Base-by-base conservation (phyloP, 805 yeast species). In the Scheffersomyces coipomensis region DNA sequence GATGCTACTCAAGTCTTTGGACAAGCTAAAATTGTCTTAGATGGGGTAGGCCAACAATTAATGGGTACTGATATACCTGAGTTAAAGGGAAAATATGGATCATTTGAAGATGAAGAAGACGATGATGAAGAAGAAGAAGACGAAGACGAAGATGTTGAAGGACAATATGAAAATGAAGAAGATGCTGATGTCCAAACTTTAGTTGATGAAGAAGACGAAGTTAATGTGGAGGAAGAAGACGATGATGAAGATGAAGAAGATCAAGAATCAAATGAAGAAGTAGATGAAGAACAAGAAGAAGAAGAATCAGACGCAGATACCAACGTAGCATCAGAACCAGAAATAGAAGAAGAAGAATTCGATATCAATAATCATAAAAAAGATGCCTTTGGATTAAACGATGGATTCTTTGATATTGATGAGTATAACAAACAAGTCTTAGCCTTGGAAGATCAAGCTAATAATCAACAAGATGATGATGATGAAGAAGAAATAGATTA, bases 1-100 rank as follows among this genome's bases (percentile, higher is more conserved):
- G 96, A 87, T 58, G 82, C 96, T 18, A 76, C 84, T 29, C 98
- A 91, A 57, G 89, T 93, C 0, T 91, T 91, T 88, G 95, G 91
- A 40, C 98, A 91, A 62, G 83, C 87, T 2, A 88, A 86, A 60
- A 75, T 91, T 66, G 83, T 91, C 15, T 67, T 88, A 27, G 97
- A 89, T 42, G 84, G 83, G 6, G 84, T 85, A 10, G 80, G 83
- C 19, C 88, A 83, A 34, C 71, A 73, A 31, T 62, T 88, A 25
- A 56, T 86, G 55, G 73, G 70, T 39, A 77, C 71, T 15, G 73
- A 73, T 37, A 75, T 88, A 32, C 81, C 81, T 2, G 68, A 64
- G 26, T 53, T 83, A 42, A 75, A 67, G 46, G 64, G 63, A 42
- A 51, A 51, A 25, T 54, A 53, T 30, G 66, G 62, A 3, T 46